These are phyloP conservation scores for Lyophyllum semitale DNA, from an alignment of 768 basidiomycete species.

Conservation along the genomic window DNA sequence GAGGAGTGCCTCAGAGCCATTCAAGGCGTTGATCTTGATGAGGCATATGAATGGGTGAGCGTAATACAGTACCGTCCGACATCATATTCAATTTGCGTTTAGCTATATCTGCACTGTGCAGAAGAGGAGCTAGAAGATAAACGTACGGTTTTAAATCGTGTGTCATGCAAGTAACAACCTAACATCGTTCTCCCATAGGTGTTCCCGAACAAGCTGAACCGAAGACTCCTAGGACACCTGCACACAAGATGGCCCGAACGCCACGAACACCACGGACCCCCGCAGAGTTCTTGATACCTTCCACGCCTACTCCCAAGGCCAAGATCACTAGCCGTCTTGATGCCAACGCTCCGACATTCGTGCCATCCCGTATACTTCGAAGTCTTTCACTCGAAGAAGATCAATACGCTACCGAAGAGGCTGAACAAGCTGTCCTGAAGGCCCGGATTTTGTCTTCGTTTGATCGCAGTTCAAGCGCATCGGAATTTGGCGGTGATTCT, in stretches of 20 bases:
- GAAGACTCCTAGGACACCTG: constrained; percentile 14
- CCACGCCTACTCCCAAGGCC: constrained; percentile 17
- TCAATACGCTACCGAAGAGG: constrained; percentile 9
- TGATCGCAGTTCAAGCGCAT: constrained; percentile 18
- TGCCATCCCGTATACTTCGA: constrained; percentile 29
- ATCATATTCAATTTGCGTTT: constrained; percentile 2
- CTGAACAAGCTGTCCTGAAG: constrained; percentile 16
- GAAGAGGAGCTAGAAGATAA: constrained; percentile 56
- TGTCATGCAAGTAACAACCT: not conserved
- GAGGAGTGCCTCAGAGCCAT: constrained; percentile 71
- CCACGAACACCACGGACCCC: constrained; percentile 38
- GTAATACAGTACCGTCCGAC: not conserved
- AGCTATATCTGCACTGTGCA: constrained; percentile 70
- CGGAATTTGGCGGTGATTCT: constrained; percentile 30
- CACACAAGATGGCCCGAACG: constrained; percentile 13
- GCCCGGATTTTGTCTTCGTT: constrained; percentile 18
- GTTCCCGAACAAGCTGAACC: constrained; percentile 13
- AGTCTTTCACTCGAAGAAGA: constrained; percentile 9
- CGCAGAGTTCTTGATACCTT: constrained; percentile 29
- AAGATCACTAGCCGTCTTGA: constrained; percentile 32
- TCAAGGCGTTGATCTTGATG: constrained; percentile 74
- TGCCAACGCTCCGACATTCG: constrained; percentile 39
- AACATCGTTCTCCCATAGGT: not conserved
- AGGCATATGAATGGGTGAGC: constrained; percentile 88
- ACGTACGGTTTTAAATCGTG: constrained; percentile 25